These are phyloP conservation scores for Dinochytrium kinnereticum DNA, from an alignment of 371 early-diverging fungal species.

Conservation along the genomic window DNA sequence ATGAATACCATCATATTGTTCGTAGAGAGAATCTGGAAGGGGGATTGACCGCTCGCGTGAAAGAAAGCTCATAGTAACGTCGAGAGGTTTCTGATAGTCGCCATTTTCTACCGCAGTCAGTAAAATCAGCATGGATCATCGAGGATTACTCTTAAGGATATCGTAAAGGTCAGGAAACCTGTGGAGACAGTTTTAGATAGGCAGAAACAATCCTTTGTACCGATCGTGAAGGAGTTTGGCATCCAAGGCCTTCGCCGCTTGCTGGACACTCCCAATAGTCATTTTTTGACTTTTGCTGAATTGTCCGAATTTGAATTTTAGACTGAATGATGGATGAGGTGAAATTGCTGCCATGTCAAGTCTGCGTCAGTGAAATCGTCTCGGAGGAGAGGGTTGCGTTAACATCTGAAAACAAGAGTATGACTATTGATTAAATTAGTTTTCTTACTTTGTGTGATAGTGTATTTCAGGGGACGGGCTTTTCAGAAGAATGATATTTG, in stretches of 20 bases:
- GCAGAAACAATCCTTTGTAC: neutral
- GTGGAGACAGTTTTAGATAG: neutral
- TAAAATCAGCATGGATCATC: neutral
- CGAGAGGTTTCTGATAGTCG: conserved; percentile 23
- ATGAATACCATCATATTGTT: conserved; percentile 70
- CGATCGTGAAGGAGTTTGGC: conserved; percentile 2
- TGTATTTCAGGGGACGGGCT: neutral
- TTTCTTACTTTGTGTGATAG: too few species aligned
- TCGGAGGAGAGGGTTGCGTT: neutral
- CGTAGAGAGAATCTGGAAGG: conserved; percentile 72
- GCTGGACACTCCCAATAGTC: neutral
- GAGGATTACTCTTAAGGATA: neutral
- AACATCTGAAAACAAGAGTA: too few species aligned
- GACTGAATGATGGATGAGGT: too few species aligned
- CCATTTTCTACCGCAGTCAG: conserved; percentile 17
- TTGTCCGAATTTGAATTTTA: neutral
- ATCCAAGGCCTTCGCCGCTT: conserved; percentile 5
- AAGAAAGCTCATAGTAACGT: neutral
- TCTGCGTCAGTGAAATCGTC: neutral
- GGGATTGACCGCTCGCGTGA: conserved; percentile 33
- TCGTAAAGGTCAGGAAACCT: neutral
- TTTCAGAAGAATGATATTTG: neutral
- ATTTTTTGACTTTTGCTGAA: neutral
- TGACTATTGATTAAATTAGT: too few species aligned
- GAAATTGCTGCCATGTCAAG: neutral